Percentiles rank a stretch among this genome's conserved stretches.
Evolutionary conservation across 805 yeast species (phyloP).

Genomic region (Zygosaccharomyces bailii): DNA sequence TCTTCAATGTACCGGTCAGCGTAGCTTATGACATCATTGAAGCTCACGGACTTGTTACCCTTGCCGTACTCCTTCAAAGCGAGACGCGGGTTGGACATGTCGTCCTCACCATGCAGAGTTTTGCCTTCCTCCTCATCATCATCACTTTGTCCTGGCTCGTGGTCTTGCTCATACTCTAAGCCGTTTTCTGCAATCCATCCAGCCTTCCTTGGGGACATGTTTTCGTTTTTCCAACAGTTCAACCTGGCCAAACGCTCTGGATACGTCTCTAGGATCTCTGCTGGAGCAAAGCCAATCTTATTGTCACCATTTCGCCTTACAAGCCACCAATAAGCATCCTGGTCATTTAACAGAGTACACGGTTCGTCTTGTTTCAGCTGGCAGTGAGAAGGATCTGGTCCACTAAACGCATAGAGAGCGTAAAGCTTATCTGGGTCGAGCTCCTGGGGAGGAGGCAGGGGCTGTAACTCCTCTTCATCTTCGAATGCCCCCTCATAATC

Average conservation of each 20-base stretch:
- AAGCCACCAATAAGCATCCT: slow-evolving; percentile 96
- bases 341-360: slow-evolving; percentile 76
- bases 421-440: slow-evolving; percentile 79
- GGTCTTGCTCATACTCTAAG: background rate
- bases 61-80: slow-evolving; percentile 18
- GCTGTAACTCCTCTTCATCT: slow-evolving; percentile 44
- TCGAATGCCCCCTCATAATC: slow-evolving; percentile 29
- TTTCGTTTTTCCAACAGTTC: slow-evolving; percentile 90
- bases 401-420: slow-evolving; percentile 82
- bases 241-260: slow-evolving; percentile 87
- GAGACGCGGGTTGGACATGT: slow-evolving; percentile 1
- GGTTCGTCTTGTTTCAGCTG: slow-evolving; percentile 76
- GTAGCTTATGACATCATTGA: slow-evolving; percentile 34
- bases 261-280: slow-evolving; percentile 89
- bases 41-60: slow-evolving; percentile 34
- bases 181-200: background rate
- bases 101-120: slow-evolving; percentile 9
- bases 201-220: slow-evolving; percentile 32
- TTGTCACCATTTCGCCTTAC: slow-evolving; percentile 58
- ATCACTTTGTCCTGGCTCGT: background rate
- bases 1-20: slow-evolving; percentile 33
- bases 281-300: slow-evolving; percentile 92
- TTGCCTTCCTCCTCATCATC: slow-evolving; percentile 15
- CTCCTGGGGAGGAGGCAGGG: slow-evolving; percentile 65
- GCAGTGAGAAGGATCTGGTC: slow-evolving; percentile 92